Conservation (phyloP, 306 rosid genomes). For the Glycine soja region DNA sequence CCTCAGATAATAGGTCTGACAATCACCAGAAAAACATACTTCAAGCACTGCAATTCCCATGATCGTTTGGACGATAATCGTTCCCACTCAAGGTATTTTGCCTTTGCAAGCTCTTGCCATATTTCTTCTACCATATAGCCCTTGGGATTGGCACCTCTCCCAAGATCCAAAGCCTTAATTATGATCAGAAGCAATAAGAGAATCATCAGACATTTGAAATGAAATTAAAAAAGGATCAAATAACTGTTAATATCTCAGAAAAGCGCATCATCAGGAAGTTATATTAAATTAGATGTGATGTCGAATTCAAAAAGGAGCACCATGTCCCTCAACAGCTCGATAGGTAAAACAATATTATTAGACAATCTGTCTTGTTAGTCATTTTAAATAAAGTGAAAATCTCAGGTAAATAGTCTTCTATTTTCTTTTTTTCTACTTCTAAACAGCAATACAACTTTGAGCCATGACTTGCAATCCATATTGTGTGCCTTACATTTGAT, state of each 20-base stretch:
- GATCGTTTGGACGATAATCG: slow-evolving; percentile 62
- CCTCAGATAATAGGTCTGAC: slow-evolving; percentile 50
- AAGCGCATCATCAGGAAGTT: slow-evolving; percentile 9
- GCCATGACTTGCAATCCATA: not conserved
- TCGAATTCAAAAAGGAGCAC: not conserved
- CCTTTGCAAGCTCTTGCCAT: slow-evolving; percentile 92
- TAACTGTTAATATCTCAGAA: slow-evolving; percentile 15
- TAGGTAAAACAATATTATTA: slow-evolving; percentile 29
- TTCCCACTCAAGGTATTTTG: slow-evolving; percentile 93
- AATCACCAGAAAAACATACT: slow-evolving; percentile 63
- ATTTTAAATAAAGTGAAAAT: not conserved
- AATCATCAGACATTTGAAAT: not conserved
- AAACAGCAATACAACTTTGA: not conserved
- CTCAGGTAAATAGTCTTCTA: not conserved
- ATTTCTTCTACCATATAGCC: slow-evolving; percentile 88
- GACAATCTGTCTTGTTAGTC: not conserved
- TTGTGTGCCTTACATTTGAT: not conserved
- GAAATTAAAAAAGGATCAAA: not conserved
- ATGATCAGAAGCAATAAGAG: slow-evolving; percentile 27
- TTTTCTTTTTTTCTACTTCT: not conserved
- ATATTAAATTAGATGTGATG: not conserved
- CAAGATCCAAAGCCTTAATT: slow-evolving; percentile 92
- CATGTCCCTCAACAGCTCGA: not conserved
- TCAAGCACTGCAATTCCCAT: slow-evolving; percentile 81
- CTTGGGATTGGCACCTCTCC: slow-evolving; percentile 82